Evolutionary conservation across 768 basidiomycete species (phyloP), one percentile per base, ranked within the genome.

Genomic region (Termitomyces sp.): DNA sequence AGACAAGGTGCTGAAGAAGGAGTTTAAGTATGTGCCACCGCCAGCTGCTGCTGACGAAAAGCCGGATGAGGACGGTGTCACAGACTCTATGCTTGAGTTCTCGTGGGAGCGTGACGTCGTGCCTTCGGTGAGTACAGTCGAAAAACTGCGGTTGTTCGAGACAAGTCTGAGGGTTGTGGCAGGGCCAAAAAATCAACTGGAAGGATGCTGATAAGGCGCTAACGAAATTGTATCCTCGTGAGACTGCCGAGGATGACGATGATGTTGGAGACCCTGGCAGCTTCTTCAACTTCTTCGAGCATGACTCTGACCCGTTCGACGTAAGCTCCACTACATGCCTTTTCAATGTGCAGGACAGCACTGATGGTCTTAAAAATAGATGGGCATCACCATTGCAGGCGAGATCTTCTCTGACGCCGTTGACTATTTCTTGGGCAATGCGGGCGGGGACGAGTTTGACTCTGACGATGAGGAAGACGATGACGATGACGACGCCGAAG

Each of bases 281-380:
- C 67, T 92, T 94, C 78, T 94, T 94, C 82, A 92, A 93, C 75
- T 88, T 89, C 68, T 93, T 94, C 60, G 91, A 89, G 72, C 67
- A 79, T 60, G 77, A 79, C 12, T 67, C 75, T 39, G 91, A 93
- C 67, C 80, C 82, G 14, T 82, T 78, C 60, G 88, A 91, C 62
- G 91, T 91, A 42, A 51, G 63, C 37, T 56, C 37, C 36, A 56
- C 54, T 40, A 12, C 44, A 55, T 1, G 50, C 47, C 9, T 24
- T 37, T 24, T 45, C 33, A 12, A 68, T 75, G 83, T 72, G 57
- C 22, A 50, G 52, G 56, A 12, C n/a, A 22, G 50, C 13, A 49
- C 40, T 39, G 20, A 47, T 45, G 36, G 10, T 58, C 48, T 54
- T 50, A 43, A 37, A 51, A 59, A 56, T 70, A 93, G 91, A 76